Conservation (phyloP, 2,329 filamentous ascomycete genomes). For the Penicillium sp. region DNA sequence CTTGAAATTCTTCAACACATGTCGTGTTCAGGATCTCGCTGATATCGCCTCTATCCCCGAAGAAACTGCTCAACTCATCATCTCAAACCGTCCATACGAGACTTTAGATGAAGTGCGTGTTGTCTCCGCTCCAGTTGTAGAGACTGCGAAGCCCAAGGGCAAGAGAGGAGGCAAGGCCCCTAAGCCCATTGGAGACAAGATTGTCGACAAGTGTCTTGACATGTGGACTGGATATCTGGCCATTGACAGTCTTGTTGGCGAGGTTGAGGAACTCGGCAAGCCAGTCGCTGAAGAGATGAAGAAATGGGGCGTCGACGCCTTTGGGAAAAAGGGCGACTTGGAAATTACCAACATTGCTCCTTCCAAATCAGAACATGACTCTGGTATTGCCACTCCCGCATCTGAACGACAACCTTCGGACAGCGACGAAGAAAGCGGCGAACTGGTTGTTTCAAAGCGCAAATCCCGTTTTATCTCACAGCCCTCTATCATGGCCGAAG, state of each 20-base stretch:
- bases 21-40: constrained; percentile 69
- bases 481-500: constrained; percentile 72
- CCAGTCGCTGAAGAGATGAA: constrained; percentile 64
- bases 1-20: constrained; percentile 79
- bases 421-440: constrained; percentile 40
- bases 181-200: constrained; percentile 61
- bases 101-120: constrained; percentile 63
- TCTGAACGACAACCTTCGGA: constrained; percentile 32
- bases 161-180: constrained; percentile 48
- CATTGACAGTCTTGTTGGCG: constrained; percentile 75
- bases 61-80: constrained; percentile 64
- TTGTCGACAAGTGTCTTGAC: constrained; percentile 64
- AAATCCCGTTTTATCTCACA: constrained; percentile 56
- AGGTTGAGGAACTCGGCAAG: constrained; percentile 71
- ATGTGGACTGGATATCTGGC: constrained; percentile 79
- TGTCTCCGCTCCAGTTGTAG: constrained; percentile 53
- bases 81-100: constrained; percentile 72
- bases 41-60: constrained; percentile 76
- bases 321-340: constrained; percentile 61
- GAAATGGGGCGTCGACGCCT: constrained; percentile 66
- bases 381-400: constrained; percentile 64
- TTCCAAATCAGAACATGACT: constrained; percentile 53
- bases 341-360: constrained; percentile 56
- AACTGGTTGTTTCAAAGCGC: constrained; percentile 38
- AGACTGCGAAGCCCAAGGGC: constrained; percentile 45